A percentile compares a stretch with the other conserved stretches of the same genome.
Evolutionary conservation across 2,329 filamentous ascomycete genomes (phyloP).

Genomic region (Coleophoma crateriformis): DNA sequence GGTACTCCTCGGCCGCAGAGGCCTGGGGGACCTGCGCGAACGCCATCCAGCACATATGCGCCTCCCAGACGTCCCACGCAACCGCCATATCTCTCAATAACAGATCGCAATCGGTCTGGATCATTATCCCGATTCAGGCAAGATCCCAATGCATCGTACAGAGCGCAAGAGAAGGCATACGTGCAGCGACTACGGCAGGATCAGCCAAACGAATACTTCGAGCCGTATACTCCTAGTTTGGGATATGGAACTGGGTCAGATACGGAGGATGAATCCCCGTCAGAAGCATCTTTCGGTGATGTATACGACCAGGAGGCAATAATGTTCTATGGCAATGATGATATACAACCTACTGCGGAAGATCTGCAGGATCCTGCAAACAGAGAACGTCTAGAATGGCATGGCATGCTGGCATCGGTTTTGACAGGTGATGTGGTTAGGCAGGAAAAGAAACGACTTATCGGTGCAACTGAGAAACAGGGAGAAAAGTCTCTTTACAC

Average conservation of each 20-base stretch:
- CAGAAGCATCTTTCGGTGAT: slow-evolving; percentile 80
- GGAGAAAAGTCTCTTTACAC: slow-evolving; percentile 64
- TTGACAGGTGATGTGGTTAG: slow-evolving; percentile 94
- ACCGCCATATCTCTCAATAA: slow-evolving; percentile 36
- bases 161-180: slow-evolving; percentile 90
- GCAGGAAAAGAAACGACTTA: slow-evolving; percentile 94
- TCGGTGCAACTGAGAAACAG: slow-evolving; percentile 63
- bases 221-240: slow-evolving; percentile 63
- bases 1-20: slow-evolving; percentile 54
- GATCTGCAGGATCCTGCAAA: slow-evolving; percentile 85
- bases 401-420: slow-evolving; percentile 94
- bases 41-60: slow-evolving; percentile 76
- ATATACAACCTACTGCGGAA: slow-evolving; percentile 81
- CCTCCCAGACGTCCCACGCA: slow-evolving; percentile 49
- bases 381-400: slow-evolving; percentile 91
- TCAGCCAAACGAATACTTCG: slow-evolving; percentile 42
- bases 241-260: slow-evolving; percentile 70
- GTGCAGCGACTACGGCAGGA: slow-evolving; percentile 87
- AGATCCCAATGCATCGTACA: slow-evolving; percentile 68
- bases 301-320: slow-evolving; percentile 87
- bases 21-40: slow-evolving; percentile 63
- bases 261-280: slow-evolving; percentile 85
- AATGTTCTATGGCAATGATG: slow-evolving; percentile 87
- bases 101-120: slow-evolving; percentile 45
- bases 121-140: slow-evolving; percentile 49